A percentile compares a stretch with the other conserved stretches of the same genome.
Evolutionary conservation across 176 grass and related monocot species (phyloP).

Genomic region (Oryza glumipatula): DNA sequence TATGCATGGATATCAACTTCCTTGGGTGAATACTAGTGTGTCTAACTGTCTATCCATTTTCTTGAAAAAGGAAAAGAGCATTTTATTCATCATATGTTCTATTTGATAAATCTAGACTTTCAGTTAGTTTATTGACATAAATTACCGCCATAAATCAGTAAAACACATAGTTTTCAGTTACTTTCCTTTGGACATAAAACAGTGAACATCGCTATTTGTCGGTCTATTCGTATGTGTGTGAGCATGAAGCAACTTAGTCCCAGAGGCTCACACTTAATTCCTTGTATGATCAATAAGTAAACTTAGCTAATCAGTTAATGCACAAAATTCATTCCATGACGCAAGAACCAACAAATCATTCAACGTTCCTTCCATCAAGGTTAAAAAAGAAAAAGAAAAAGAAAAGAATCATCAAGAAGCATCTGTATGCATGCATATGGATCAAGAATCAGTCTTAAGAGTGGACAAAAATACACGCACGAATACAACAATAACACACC

Average conservation of each 20-base stretch:
- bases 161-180: neutral
- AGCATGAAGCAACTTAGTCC: neutral
- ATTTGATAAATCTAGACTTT: neutral
- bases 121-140: neutral
- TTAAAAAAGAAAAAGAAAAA: neutral
- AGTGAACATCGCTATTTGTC: neutral
- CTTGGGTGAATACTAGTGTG: neutral
- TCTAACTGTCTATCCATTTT: neutral
- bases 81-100: neutral
- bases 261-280: neutral
- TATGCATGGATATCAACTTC: no score
- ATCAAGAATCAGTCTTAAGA: conserved; percentile 37
- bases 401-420: neutral
- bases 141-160: neutral
- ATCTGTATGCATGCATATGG: neutral
- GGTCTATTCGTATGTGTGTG: no score
- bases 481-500: conserved; percentile 5
- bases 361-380: conserved; percentile 12
- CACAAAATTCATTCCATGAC: conserved; percentile 7
- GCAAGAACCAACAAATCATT: neutral
- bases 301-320: neutral
- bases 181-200: neutral
- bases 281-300: neutral
- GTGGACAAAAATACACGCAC: neutral
- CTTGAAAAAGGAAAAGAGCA: neutral